These are phyloP conservation scores for Asterella californica DNA, from an alignment of 225 moss, liverwort and hornwort species.

Conservation along the genomic window DNA sequence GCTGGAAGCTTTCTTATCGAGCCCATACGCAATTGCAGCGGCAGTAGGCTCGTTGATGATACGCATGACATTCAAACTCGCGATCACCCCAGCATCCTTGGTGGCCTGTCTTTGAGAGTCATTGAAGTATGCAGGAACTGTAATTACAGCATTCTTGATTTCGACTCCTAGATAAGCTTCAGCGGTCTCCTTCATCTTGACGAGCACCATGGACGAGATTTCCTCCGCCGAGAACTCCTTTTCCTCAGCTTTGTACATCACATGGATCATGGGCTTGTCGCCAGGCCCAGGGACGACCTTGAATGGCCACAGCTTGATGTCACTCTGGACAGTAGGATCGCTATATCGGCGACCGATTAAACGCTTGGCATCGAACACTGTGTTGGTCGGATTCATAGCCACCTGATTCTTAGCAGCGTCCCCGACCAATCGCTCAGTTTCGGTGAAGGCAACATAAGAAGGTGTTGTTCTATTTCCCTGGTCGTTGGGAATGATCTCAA, in stretches of 20 bases:
- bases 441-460: constrained; percentile 33
- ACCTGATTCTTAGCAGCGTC: constrained; percentile 37
- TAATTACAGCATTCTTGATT: constrained; percentile 84
- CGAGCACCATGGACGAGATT: constrained; percentile 33
- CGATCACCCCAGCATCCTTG: constrained; percentile 91
- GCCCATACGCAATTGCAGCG: constrained; percentile 86
- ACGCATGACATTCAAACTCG: constrained; percentile 76
- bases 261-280: constrained; percentile 14
- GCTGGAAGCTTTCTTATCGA: constrained; percentile 92
- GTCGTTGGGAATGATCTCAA: constrained; percentile 32
- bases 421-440: constrained; percentile 24
- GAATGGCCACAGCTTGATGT: constrained; percentile 26
- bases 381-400: constrained; percentile 34
- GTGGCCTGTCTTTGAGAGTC: constrained; percentile 91
- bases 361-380: constrained; percentile 28
- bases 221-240: constrained; percentile 33
- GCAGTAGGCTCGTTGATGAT: constrained; percentile 97
- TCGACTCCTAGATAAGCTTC: constrained; percentile 33
- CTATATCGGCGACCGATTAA: constrained; percentile 20
- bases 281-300: constrained; percentile 7
- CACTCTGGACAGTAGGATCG: constrained; percentile 20
- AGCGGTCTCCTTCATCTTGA: constrained; percentile 34
- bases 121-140: constrained; percentile 95
- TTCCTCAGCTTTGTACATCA: constrained; percentile 21
- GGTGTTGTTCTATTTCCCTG: constrained; percentile 36